Evolutionary conservation across 2,329 filamentous ascomycete species (phyloP), one percentile per base, ranked within the genome.

Genomic region (Ramichloridium luteum): DNA sequence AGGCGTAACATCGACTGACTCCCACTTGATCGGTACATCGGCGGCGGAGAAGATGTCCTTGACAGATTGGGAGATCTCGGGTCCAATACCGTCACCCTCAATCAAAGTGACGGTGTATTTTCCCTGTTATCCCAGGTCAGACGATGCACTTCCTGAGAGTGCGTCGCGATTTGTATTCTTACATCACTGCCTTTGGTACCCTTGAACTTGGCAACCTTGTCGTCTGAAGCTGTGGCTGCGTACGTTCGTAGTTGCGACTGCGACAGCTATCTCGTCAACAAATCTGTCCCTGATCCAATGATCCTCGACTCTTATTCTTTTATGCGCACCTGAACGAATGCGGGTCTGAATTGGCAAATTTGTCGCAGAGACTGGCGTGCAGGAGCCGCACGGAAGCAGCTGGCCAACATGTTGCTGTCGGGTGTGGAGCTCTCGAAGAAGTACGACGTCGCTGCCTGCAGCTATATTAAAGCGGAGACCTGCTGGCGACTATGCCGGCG

Each of bases 21-120:
- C 92, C 90, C 90, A 98, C 58, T 86, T 77, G 61, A 98, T 80
- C 41, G 90, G 90, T 67, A 93, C 88, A 62, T 92, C 82, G 53
- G 90, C 90, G 51, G 90, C 90, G 53, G 77, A 72, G 68, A 94
- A 98, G 65, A 98, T 98, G 62, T 94, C 83, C 76, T 96, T 98
- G 56, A 98, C 86, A 30, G 90, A 92, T 64, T 93, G 78, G 46
- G 90, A 77, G 58, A 98, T 98, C 68, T 98, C 88, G 15, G 40
- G 90, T 40, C 90, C 90, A 59, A 98, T 98, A 59, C 90, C 90
- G 57, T 98, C 92, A 65, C 92, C 90, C 72, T 98, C 92, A 48
- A 98, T 98, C 64, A 98, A 70, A 51, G 83, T 88, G 55, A 98
- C 90, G 36, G 82, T 81, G 73, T 80, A 98, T 64, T 90, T 90